Percentiles rank a stretch among this genome's conserved stretches.
Conservation (phyloP, 179 eudicot genomes). For the Silene vulgaris region DNA sequence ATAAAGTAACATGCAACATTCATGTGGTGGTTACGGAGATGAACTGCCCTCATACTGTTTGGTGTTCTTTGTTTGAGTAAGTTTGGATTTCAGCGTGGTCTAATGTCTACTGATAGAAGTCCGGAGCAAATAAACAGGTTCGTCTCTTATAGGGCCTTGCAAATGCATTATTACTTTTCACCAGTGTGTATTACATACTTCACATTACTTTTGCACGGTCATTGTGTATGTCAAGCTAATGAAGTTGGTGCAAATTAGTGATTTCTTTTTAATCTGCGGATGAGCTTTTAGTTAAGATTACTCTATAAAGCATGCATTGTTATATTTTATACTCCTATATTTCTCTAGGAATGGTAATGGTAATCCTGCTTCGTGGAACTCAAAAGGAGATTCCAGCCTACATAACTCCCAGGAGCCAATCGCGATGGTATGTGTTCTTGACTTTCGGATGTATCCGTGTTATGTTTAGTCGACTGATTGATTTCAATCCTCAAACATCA, state of each 20-base stretch:
- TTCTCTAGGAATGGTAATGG: conserved; percentile 39
- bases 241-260: not conserved
- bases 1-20: conserved; percentile 22
- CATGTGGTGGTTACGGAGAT: conserved; percentile 24
- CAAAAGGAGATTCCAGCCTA: conserved; percentile 33
- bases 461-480: not conserved
- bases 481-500: conserved; percentile 21
- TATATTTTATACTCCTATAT: conserved; percentile 20
- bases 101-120: conserved; percentile 46
- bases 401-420: conserved; percentile 43
- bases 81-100: conserved; percentile 22
- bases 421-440: conserved; percentile 38
- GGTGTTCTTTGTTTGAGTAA: conserved; percentile 32
- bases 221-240: not conserved
- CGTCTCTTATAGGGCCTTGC: conserved; percentile 2
- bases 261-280: not conserved
- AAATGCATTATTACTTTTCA: not conserved
- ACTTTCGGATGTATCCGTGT: conserved; percentile 6
- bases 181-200: not conserved
- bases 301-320: not conserved
- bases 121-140: conserved; percentile 35
- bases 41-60: conserved; percentile 21
- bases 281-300: not conserved
- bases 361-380: conserved; percentile 41
- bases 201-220: not conserved